Base-by-base conservation (phyloP, 305 asterid species). In the Solanum hybrid region DNA sequence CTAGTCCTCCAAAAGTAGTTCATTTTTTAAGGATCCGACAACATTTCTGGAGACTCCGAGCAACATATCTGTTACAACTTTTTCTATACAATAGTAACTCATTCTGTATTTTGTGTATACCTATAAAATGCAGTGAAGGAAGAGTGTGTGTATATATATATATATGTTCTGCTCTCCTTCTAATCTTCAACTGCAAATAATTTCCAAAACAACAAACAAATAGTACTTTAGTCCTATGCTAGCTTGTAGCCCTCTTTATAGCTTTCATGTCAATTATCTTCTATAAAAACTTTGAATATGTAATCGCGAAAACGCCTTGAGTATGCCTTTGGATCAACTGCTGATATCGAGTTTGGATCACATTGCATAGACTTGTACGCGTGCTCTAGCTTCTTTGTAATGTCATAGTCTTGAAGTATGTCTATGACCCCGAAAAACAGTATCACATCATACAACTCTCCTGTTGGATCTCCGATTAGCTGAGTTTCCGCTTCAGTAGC, bases 401-500 rank as follows among this genome's bases (percentile, higher is more conserved):
- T 77, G 78, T 88, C 89, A 51, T 88, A 88, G 89, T 88, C 89
- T 45, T 88, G 89, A 40, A 88, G 90, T 15, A 88, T 88, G 81
- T 88, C 88, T 88, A 88, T 88, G 73, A 88, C 45, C 36, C 90
- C 88, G 27, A 88, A 88, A 69, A 88, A 88, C 37, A 88, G 31
- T 29, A 88, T 69, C 66, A 88, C 90, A 79, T 88, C 90, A 64
- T 88, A 88, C 79, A 78, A 88, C 87, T 88, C 90, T 71, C 88
- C 90, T 35, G 90, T 88, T 79, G 90, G 88, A 42, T 88, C 90
- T 35, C 90, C 90, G 3, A 88, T 72, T 37, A 88, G 90, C 60
- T 90, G 91, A 87, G 71, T 14, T 85, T 95, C 95, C 0, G 88
- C 87, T 1, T 93, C 98, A 4, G 31, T 87, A 10, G 81, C 91